phyloP scores from a whole-genome alignment of 2,329 filamentous ascomycete species.

The Septoria linicola region DNA sequence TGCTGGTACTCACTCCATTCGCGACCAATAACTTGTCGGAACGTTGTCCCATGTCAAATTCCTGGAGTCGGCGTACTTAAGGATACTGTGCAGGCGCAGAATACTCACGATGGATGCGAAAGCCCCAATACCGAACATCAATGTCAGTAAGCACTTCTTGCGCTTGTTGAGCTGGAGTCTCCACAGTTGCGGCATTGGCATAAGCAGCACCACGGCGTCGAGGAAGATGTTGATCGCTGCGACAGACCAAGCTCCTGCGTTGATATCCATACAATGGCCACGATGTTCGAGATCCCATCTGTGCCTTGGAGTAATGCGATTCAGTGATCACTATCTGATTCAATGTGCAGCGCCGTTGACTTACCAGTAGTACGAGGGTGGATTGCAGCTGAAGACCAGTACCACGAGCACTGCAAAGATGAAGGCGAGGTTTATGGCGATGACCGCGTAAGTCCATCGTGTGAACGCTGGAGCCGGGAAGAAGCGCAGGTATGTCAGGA shows the following conservation, averaged over 20 bases:
- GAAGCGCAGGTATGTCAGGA: conserved; percentile 23
- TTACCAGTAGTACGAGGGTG: conserved; percentile 13
- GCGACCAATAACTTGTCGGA: conserved; percentile 2
- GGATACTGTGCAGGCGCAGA: conserved; percentile 19
- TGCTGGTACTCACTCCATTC: conserved; percentile 3
- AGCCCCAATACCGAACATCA: conserved; percentile 26
- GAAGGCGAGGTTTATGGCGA: conserved; percentile 10
- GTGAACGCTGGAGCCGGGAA: conserved; percentile 10
- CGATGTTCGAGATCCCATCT: conserved; percentile 22
- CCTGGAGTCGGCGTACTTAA: conserved; percentile 21
- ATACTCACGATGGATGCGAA: conserved; percentile 24
- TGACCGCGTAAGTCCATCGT: conserved; percentile 5
- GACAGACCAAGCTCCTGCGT: conserved; percentile 23
- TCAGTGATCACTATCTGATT: background rate
- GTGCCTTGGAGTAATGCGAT: conserved; percentile 10
- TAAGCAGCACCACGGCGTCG: conserved; percentile 17
- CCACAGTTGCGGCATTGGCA: conserved; percentile 27
- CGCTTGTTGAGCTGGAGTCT: conserved; percentile 21
- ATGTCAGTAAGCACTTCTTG: conserved; percentile 24
- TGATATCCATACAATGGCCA: conserved; percentile 23
- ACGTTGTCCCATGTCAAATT: conserved; percentile 13
- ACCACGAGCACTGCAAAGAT: conserved; percentile 8
- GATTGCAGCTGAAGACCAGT: conserved; percentile 14
- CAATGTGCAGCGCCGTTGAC: background rate
- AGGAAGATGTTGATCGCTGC: conserved; percentile 24